A percentile compares a stretch with the other conserved stretches of the same genome.
phyloP scores from a whole-genome alignment of 2,329 filamentous ascomycete species.

The Colletotrichum sp. region DNA sequence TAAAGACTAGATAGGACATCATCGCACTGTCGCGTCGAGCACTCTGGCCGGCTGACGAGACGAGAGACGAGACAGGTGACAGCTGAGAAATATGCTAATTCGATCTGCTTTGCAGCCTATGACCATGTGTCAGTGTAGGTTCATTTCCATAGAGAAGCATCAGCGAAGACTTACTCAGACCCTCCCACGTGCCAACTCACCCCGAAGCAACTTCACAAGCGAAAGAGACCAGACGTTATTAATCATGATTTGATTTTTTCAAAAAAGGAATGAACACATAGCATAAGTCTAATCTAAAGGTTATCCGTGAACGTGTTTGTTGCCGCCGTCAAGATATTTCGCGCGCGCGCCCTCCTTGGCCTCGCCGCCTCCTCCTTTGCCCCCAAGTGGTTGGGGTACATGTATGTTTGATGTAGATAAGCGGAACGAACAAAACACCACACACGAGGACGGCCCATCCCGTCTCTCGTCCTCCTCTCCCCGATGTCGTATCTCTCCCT shows the following conservation, averaged over 20 bases:
- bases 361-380: neutral
- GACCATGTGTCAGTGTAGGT: no score
- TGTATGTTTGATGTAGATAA: neutral
- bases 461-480: neutral
- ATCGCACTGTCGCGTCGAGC: no score
- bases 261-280: neutral
- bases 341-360: neutral
- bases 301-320: conserved; percentile 1
- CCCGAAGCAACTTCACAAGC: no score
- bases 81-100: no score
- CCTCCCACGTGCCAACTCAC: no score
- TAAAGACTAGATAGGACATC: neutral
- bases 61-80: no score
- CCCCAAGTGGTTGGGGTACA: neutral
- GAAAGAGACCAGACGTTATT: neutral
- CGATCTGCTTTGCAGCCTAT: no score
- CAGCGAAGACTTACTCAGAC: neutral
- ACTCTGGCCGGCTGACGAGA: no score
- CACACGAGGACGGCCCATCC: neutral
- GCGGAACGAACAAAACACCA: neutral
- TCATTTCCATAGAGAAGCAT: neutral
- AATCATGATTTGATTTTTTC: neutral
- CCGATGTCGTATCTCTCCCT: neutral
- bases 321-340: neutral
- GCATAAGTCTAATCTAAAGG: conserved; percentile 1